Evolutionary conservation across 306 rosid species (phyloP), one percentile per base, ranked within the genome.

Genomic region (Myrica gale): DNA sequence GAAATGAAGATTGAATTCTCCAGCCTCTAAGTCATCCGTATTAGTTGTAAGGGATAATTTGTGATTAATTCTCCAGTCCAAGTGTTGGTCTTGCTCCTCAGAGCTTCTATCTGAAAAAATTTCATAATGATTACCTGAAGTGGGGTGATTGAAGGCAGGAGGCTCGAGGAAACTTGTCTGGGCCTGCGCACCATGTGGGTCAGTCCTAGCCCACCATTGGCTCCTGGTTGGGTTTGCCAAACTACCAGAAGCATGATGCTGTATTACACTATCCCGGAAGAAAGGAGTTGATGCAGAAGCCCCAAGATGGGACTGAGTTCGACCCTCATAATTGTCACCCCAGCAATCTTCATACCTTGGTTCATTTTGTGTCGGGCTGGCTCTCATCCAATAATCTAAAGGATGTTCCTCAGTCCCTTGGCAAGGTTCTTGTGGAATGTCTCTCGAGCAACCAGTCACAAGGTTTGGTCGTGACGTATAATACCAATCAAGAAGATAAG

Each of bases 131-230:
- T 82, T 74, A 41, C 53, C 73, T 11, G 87, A 12, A 69, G 63
- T 68, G 15, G 57, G 82, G 63, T 68, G 58, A 74, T 79, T 80
- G 85, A 90, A 92, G 79, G 84, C 89, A 2, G 97, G 99, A 66
- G 97, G 99, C 83, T 95, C 97, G 16, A 88, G 82, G 78, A 95
- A 90, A 85, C 99, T 95, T 50, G 91, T 71, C 74, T 84, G 89
- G 71, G 79, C 80, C 20, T 77, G 87, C 66, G 42, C 84, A 48
- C 67, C 70, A 16, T 17, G 83, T 0, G 67, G 76, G n/a, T 32
- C 65, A 63, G 83, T 86, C 82, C 97, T 88, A 58, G 77, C 93
- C 99, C 99, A 95, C 97, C 99, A 95, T 68, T 73, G 90, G 55
- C 90, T 88, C 81, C 76, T 66, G 46, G 63, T 66, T 60, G 85